phyloP scores from a whole-genome alignment of 441 rosid species.

The Populus tomentosa region DNA sequence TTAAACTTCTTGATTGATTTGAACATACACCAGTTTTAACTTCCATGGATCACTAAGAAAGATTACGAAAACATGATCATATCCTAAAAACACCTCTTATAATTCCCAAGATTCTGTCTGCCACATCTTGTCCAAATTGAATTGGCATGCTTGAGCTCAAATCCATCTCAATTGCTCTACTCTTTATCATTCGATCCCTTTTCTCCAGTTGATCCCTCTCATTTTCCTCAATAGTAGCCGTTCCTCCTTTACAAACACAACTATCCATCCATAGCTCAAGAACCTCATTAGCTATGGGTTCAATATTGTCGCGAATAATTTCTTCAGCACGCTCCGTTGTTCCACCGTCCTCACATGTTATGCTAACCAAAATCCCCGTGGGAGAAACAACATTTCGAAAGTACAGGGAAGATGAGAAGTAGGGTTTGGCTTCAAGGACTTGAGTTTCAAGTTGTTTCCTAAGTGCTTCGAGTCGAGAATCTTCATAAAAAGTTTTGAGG shows the following conservation, averaged over 20 bases:
- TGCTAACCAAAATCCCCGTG: constrained; percentile 18
- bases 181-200: constrained; percentile 21
- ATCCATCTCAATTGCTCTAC: constrained; percentile 21
- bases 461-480: constrained; percentile 6
- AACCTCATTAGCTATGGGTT: constrained; percentile 10
- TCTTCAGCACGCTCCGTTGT: background rate
- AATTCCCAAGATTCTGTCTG: constrained; percentile 12
- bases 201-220: constrained; percentile 19
- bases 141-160: constrained; percentile 17
- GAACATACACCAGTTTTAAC: no score
- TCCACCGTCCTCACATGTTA: constrained; percentile 6
- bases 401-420: constrained; percentile 21
- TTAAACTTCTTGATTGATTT: no score
- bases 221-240: background rate
- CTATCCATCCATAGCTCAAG: constrained; percentile 17
- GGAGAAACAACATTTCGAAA: constrained; percentile 18
- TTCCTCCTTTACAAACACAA: background rate
- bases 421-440: constrained; percentile 18
- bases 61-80: constrained; percentile 2
- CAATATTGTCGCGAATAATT: constrained; percentile 5
- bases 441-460: constrained; percentile 11
- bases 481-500: constrained; percentile 15
- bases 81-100: constrained; percentile 2
- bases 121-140: constrained; percentile 19
- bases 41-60: no score